These are phyloP conservation scores for Saccharomyces hybrid DNA, from an alignment of 1,139 yeast genomes.

Conservation along the genomic window DNA sequence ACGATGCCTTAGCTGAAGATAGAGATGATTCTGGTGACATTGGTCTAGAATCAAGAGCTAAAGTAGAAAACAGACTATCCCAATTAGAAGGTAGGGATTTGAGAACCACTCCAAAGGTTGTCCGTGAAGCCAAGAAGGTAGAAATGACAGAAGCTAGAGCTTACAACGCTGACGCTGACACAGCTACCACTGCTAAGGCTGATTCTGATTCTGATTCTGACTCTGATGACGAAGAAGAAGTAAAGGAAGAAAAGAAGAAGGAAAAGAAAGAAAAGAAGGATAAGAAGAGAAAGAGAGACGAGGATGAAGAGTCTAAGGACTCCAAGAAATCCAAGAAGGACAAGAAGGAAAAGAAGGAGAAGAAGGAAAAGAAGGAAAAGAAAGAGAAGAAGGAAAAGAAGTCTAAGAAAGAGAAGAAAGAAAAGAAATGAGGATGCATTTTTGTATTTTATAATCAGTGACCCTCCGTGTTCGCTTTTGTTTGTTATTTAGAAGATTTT, in stretches of 20 bases:
- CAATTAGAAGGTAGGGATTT: slow-evolving; percentile 92
- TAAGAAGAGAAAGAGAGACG: slow-evolving; percentile 34
- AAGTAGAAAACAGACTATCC: slow-evolving; percentile 91
- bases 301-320: slow-evolving; percentile 36
- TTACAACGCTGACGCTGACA: slow-evolving; percentile 92
- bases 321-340: slow-evolving; percentile 38
- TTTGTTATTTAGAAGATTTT: background rate
- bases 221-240: slow-evolving; percentile 35
- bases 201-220: slow-evolving; percentile 40
- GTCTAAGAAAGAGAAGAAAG: slow-evolving; percentile 28
- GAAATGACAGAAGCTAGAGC: slow-evolving; percentile 78
- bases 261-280: slow-evolving; percentile 32
- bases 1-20: slow-evolving; percentile 95
- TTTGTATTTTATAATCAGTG: slow-evolving; percentile 1
- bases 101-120: slow-evolving; percentile 72
- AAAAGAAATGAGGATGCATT: slow-evolving; percentile 8
- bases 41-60: slow-evolving; percentile 86
- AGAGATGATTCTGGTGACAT: slow-evolving; percentile 92
- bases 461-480: slow-evolving; percentile 1
- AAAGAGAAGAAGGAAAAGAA: slow-evolving; percentile 35
- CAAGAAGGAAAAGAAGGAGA: slow-evolving; percentile 41
- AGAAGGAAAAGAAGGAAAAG: slow-evolving; percentile 43
- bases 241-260: no score
- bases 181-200: slow-evolving; percentile 31
- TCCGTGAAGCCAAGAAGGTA: slow-evolving; percentile 72